These are phyloP conservation scores for Sclerotinia sclerotiorum DNA, from an alignment of 2,329 filamentous ascomycete species.

Conservation along the genomic window DNA sequence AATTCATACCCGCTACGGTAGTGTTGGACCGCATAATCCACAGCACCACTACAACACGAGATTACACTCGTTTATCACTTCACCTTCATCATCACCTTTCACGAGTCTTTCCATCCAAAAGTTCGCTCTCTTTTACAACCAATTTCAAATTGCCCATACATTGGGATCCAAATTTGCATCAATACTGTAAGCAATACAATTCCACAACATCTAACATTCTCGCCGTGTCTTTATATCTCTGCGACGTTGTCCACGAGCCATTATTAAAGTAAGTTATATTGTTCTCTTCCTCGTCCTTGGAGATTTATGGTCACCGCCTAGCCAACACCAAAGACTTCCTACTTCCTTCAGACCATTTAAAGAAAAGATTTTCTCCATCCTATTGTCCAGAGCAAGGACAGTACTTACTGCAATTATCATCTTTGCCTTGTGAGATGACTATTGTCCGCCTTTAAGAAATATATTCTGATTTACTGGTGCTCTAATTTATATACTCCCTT, in stretches of 20 bases:
- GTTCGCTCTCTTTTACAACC: background rate
- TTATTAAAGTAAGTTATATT: background rate
- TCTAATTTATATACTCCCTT: background rate
- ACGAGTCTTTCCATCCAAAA: background rate
- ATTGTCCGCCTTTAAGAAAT: background rate
- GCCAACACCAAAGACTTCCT: background rate
- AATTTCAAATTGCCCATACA: background rate
- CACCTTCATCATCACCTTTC: background rate
- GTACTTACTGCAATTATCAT: background rate
- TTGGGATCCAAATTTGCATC: background rate
- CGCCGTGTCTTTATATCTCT: background rate
- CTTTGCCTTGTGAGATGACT: background rate
- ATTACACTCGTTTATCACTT: background rate
- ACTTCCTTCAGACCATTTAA: background rate
- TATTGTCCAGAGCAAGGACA: background rate
- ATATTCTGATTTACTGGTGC: background rate
- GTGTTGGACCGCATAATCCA: background rate
- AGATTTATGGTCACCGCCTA: background rate
- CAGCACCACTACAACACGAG: background rate
- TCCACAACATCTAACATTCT: background rate
- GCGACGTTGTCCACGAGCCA: too few species aligned
- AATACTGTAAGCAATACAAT: background rate
- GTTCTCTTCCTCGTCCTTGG: background rate
- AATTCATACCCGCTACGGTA: background rate
- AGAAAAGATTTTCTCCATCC: background rate